Conservation (phyloP, 371 early-diverging fungal species). For the Mortierella sp. region DNA sequence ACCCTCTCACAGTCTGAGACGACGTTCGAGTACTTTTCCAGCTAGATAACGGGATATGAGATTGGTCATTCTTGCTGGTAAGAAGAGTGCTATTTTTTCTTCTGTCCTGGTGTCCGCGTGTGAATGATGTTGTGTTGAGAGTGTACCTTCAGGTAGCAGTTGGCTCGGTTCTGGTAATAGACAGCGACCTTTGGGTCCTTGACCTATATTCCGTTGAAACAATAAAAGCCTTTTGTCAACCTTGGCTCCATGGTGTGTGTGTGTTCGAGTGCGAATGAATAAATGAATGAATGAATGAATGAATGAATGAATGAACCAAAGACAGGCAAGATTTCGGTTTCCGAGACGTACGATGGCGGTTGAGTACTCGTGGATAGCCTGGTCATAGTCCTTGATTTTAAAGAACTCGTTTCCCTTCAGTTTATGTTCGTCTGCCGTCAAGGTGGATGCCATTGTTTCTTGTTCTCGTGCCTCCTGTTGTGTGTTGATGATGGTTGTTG, state of each 20-base stretch:
- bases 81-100: background rate
- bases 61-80: too few species aligned
- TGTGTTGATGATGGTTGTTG: background rate
- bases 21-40: constrained; percentile 70
- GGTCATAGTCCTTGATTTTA: constrained; percentile 67
- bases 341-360: constrained; percentile 75
- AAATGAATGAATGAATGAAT: too few species aligned
- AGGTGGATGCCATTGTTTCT: constrained; percentile 26
- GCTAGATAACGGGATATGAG: constrained; percentile 32
- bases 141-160: constrained; percentile 76
- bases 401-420: constrained; percentile 70
- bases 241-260: too few species aligned
- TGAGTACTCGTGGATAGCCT: constrained; percentile 82
- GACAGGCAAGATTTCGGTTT: too few species aligned
- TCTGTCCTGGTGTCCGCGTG: background rate
- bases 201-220: constrained; percentile 58
- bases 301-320: too few species aligned
- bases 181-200: constrained; percentile 73
- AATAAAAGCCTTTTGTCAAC: background rate
- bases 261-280: too few species aligned
- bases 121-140: background rate
- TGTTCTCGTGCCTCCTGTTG: background rate
- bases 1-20: constrained; percentile 77
- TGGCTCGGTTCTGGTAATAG: constrained; percentile 86
- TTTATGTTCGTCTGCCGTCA: constrained; percentile 62